Evolutionary conservation across 2,329 filamentous ascomycete species (phyloP).

Genomic region (Aphanocladium album): DNA sequence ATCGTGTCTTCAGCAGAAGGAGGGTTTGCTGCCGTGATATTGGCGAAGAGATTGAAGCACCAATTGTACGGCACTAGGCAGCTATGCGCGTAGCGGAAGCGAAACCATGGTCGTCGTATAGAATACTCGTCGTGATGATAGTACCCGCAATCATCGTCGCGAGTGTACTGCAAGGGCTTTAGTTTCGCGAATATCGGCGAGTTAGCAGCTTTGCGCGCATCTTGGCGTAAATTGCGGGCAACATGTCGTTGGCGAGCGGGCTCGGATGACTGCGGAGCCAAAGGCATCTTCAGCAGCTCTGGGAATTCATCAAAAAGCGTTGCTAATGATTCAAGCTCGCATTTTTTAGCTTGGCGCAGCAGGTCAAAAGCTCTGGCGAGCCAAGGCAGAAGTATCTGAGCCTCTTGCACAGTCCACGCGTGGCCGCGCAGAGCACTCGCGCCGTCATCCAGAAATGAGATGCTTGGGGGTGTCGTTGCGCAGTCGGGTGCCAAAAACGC

Average conservation of each 20-base stretch:
- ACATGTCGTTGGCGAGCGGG: neutral
- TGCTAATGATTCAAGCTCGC: neutral
- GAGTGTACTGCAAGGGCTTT: neutral
- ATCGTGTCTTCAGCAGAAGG: neutral
- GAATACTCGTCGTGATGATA: neutral
- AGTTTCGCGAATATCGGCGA: neutral
- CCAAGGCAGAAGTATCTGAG: neutral
- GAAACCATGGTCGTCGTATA: neutral
- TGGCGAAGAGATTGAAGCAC: neutral
- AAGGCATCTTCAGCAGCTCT: neutral
- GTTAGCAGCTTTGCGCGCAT: neutral
- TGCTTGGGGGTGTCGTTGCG: neutral
- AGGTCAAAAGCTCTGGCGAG: neutral
- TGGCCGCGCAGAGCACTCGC: neutral
- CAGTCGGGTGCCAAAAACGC: neutral
- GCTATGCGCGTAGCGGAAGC: neutral
- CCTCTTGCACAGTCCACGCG: neutral
- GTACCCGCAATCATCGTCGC: too few relatives aligned
- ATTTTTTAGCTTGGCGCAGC: neutral
- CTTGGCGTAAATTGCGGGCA: neutral
- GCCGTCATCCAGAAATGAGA: neutral
- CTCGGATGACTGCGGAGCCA: neutral
- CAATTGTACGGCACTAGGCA: neutral
- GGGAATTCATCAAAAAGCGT: neutral
- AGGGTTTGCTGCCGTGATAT: neutral